phyloP scores from a whole-genome alignment of 1,139 yeast species.

The Candida sp. region DNA sequence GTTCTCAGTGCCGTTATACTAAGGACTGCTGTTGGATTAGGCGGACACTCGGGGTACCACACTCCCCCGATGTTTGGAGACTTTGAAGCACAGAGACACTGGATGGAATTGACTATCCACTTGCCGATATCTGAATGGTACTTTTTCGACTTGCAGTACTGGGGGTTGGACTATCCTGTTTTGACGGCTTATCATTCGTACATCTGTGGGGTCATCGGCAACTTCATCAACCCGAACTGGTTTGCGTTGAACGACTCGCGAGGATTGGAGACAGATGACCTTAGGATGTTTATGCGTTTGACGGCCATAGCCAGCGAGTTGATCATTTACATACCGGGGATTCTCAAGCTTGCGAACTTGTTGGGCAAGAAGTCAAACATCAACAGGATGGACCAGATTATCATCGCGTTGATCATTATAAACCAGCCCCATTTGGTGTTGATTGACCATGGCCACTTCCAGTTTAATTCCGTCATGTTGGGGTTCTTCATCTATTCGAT shows the following conservation, averaged over 20 bases:
- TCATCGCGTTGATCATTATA: conserved; percentile 73
- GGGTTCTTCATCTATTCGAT: conserved; percentile 78
- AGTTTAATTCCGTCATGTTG: conserved; percentile 92
- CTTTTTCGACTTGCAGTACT: conserved; percentile 83
- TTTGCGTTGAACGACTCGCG: conserved; percentile 74
- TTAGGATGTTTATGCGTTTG: conserved; percentile 85
- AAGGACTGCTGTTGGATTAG: conserved; percentile 87
- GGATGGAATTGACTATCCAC: conserved; percentile 91
- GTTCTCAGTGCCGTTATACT: conserved; percentile 77
- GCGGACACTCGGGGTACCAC: conserved; percentile 78
- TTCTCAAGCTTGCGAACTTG: conserved; percentile 68
- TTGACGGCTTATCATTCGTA: conserved; percentile 94
- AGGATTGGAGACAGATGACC: conserved; percentile 68
- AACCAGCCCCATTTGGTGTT: conserved; percentile 83
- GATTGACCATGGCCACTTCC: conserved; percentile 98
- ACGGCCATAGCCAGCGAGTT: conserved; percentile 81
- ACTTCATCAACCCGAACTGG: conserved; percentile 69
- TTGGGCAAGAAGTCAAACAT: conserved; percentile 59
- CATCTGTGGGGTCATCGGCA: conserved; percentile 76
- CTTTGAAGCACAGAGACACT: conserved; percentile 97
- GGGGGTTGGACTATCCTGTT: conserved; percentile 99
- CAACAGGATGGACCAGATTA: conserved; percentile 75
- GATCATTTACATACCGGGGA: conserved; percentile 78
- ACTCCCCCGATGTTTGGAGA: conserved; percentile 89
- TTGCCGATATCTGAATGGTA: conserved; percentile 85